Conservation (phyloP, 2,329 filamentous ascomycete genomes). For the Exophiala viscosa region DNA sequence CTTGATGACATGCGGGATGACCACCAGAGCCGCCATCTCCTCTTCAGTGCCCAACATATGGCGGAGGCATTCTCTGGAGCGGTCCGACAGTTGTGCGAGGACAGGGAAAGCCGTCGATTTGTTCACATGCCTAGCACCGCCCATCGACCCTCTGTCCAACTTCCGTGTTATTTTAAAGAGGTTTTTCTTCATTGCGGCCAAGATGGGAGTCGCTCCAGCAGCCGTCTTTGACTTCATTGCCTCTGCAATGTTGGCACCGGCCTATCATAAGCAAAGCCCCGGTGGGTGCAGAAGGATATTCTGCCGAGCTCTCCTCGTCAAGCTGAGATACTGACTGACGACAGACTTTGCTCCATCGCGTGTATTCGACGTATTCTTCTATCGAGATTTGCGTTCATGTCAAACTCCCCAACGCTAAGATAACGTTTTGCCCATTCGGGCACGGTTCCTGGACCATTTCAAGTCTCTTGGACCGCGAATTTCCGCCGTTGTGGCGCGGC, state of each 20-base stretch:
- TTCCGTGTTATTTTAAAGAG: neutral
- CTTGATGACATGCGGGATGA: neutral
- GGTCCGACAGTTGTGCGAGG: neutral
- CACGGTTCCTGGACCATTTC: neutral
- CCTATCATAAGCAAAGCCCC: neutral
- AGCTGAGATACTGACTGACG: neutral
- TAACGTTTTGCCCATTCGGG: neutral
- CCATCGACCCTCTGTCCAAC: neutral
- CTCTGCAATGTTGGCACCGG: neutral
- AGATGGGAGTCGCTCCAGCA: neutral
- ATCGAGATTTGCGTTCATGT: neutral
- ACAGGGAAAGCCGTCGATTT: neutral
- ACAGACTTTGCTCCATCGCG: neutral
- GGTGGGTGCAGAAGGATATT: neutral
- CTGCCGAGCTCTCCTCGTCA: neutral
- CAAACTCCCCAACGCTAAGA: neutral
- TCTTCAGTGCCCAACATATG: neutral
- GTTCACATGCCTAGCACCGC: neutral
- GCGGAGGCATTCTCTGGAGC: neutral
- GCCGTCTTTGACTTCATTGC: neutral
- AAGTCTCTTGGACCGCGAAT: neutral
- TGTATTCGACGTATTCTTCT: neutral
- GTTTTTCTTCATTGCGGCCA: neutral
- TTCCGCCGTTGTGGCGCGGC: conserved; percentile 1
- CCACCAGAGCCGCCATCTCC: neutral